phyloP scores from a whole-genome alignment of 1,284 basidiomycete species.

The Cryptococcus sp. region DNA sequence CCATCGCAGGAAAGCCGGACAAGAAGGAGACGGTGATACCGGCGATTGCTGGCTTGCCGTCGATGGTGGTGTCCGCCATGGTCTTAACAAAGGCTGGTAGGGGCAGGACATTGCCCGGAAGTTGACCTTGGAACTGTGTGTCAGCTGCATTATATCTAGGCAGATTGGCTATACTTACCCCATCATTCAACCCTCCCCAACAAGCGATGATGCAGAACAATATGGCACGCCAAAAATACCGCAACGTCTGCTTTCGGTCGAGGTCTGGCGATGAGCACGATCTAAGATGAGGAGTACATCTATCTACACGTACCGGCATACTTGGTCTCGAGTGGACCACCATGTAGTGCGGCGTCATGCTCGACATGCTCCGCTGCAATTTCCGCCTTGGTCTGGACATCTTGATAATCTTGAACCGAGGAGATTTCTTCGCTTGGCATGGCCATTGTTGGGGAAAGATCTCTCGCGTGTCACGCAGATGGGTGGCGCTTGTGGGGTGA shows the following conservation, averaged over 20 bases:
- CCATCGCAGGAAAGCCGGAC: not conserved
- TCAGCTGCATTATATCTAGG: not conserved
- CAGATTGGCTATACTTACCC: not conserved
- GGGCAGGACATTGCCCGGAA: slow-evolving; percentile 6
- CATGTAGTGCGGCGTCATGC: no score
- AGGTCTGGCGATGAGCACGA: not conserved
- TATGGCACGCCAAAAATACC: slow-evolving; percentile 8
- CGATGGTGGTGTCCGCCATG: slow-evolving; percentile 2
- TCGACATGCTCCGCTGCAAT: no score
- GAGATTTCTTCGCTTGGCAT: no score
- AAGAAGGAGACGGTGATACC: not conserved
- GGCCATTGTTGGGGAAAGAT: no score
- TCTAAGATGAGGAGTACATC: not conserved
- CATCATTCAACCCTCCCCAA: slow-evolving; percentile 11
- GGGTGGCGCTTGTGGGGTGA: no score
- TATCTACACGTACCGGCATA: slow-evolving; percentile 4
- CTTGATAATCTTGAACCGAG: no score
- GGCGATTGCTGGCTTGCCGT: not conserved
- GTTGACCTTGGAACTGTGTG: slow-evolving; percentile 2
- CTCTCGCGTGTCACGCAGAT: no score
- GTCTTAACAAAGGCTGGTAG: slow-evolving; percentile 5
- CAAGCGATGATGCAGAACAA: slow-evolving; percentile 8
- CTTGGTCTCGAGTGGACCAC: slow-evolving; percentile 11
- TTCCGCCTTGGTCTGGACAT: no score
- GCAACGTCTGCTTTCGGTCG: not conserved